phyloP scores from a whole-genome alignment of 169 alveolate species.

The Cardiosporidium cionae region DNA sequence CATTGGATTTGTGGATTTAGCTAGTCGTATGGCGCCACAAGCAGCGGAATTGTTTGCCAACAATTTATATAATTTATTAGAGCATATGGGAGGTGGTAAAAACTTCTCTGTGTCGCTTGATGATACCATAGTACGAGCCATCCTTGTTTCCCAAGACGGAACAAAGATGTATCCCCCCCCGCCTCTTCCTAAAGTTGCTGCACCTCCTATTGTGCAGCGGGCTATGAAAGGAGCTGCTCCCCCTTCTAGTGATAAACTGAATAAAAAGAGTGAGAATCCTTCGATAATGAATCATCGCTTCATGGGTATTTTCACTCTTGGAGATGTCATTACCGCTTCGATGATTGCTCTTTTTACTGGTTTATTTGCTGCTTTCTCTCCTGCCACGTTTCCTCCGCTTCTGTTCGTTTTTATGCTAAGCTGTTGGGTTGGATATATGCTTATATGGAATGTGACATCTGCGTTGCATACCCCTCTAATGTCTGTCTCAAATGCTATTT shows the following conservation, averaged over 20 bases:
- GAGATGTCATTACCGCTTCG: background rate
- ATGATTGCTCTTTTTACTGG: background rate
- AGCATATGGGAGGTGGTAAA: slow-evolving; percentile 48
- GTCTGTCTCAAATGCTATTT: slow-evolving; percentile 74
- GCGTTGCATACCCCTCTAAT: slow-evolving; percentile 81
- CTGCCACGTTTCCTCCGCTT: background rate
- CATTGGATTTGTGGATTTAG: slow-evolving; percentile 73
- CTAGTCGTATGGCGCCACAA: slow-evolving; percentile 64
- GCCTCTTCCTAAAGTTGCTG: background rate
- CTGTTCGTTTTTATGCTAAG: slow-evolving; percentile 35
- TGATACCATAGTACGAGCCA: slow-evolving; percentile 39
- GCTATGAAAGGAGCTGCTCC: background rate
- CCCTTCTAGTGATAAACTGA: background rate
- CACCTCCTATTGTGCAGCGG: background rate
- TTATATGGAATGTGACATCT: slow-evolving; percentile 77
- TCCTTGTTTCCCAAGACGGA: slow-evolving; percentile 45
- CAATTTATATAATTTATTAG: slow-evolving; percentile 46
- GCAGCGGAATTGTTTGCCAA: slow-evolving; percentile 62
- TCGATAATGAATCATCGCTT: background rate
- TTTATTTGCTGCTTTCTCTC: background rate
- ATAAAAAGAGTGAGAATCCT: background rate
- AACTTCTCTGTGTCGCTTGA: slow-evolving; percentile 43
- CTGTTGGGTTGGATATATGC: slow-evolving; percentile 67
- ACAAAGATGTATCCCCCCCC: slow-evolving; percentile 8
- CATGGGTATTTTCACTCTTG: background rate